Evolutionary conservation across 441 rosid species (phyloP), one percentile per base, ranked within the genome.

Genomic region (Aleurites moluccanus): DNA sequence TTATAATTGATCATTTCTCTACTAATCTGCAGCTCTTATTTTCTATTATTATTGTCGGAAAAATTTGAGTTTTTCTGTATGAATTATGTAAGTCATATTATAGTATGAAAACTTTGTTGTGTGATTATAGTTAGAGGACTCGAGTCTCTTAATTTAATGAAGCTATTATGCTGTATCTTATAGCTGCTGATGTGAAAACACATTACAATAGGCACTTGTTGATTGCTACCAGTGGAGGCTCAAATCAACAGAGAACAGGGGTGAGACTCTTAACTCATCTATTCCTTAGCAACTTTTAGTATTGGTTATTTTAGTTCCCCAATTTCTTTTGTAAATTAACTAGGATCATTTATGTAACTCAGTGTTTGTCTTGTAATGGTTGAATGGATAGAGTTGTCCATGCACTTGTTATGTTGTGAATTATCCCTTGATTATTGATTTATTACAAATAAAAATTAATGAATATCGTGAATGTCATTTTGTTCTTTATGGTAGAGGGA

Each of bases 161-260:
- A 64, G 73, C 67, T 73, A 6, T 75, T 52, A 75, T 75, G 75
- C 49, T 40, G 14, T 50, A 50, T 73, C 75, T 62, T 85, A 74
- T 84, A 92, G 97, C 83, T 75, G 89, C 90, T 68, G 82, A 80
- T 80, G 80, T 79, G 23, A 71, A 85, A 64, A 86, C 89, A 5
- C 82, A 71, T 49, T 76, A 77, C 25, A 80, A 84, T 75, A 81
- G 97, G 3, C 91, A 85, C 85, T 77, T 92, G 84, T 85, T 84
- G 9, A 91, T 92, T 49, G 91, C 88, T 42, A 89, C 97, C 4
- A 92, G 94, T 76, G 96, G 98, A 78, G 98, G 96, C 65, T 84
- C 91, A 81, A 92, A 91, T 84, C 94, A 92, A 84, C 96, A 91
- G 74, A 84, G 92, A 82, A 92, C 94, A 38, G 94, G 96, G 83